Conservation (phyloP, 805 yeast genomes). For the Candida montana region DNA sequence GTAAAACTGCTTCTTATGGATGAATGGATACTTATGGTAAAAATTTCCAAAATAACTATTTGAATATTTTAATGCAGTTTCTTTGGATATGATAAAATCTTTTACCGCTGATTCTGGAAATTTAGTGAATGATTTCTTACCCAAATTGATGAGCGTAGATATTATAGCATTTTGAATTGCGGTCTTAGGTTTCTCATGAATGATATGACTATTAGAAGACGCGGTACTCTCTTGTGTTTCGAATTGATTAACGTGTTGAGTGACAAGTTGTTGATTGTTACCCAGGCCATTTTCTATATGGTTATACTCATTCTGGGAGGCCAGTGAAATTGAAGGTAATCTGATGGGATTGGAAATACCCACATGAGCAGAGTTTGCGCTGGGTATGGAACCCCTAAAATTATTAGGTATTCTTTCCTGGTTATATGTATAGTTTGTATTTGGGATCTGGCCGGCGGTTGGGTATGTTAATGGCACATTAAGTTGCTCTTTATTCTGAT, state of each 20-base stretch:
- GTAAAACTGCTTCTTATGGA: slow-evolving; percentile 13
- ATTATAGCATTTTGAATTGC: slow-evolving; percentile 20
- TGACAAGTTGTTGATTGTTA: background rate
- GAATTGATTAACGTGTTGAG: background rate
- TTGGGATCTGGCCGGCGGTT: background rate
- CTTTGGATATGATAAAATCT: slow-evolving; percentile 23
- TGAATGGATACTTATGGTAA: slow-evolving; percentile 16
- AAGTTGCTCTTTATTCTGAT: background rate
- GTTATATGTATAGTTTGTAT: slow-evolving; percentile 1
- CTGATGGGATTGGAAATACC: background rate
- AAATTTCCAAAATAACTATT: slow-evolving; percentile 15
- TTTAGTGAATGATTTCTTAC: slow-evolving; percentile 12
- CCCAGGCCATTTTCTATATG: background rate
- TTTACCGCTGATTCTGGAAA: slow-evolving; percentile 1
- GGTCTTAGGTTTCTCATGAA: slow-evolving; percentile 1
- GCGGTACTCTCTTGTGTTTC: slow-evolving; percentile 1
- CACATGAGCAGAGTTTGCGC: background rate
- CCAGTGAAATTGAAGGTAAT: slow-evolving; percentile 7
- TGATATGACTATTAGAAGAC: background rate
- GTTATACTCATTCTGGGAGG: no score
- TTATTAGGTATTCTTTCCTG: background rate
- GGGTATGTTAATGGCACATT: no score
- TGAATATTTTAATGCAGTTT: slow-evolving; percentile 15
- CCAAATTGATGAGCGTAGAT: slow-evolving; percentile 19
- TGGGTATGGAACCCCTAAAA: background rate